Conservation (phyloP, 176 grass and related monocot species). For the Tuctoria greenei region DNA sequence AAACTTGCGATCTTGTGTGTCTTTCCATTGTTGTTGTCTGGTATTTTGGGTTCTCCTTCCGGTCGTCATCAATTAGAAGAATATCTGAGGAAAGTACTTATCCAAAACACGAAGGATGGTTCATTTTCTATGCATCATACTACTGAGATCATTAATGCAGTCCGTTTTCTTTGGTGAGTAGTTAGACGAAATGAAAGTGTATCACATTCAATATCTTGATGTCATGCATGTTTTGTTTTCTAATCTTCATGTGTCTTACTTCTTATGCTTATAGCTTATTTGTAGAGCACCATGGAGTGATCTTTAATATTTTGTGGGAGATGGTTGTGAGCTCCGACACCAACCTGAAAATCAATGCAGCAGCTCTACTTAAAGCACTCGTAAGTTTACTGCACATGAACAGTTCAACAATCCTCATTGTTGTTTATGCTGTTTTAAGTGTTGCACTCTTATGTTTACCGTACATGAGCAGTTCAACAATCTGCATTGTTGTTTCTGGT, state of each 20-base stretch:
- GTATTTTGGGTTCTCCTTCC: constrained; percentile 81
- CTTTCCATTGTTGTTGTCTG: constrained; percentile 85
- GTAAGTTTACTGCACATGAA: constrained; percentile 54
- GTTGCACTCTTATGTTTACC: constrained; percentile 56
- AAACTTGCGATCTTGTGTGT: constrained; percentile 75
- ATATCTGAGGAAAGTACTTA: constrained; percentile 91
- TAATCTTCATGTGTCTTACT: constrained; percentile 41
- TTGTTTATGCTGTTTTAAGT: constrained; percentile 24
- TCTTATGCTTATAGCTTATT: constrained; percentile 68
- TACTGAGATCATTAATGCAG: constrained; percentile 71
- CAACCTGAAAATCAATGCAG: constrained; percentile 78
- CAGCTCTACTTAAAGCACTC: constrained; percentile 81
- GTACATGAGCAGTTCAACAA: constrained; percentile 29
- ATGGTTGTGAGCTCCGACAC: constrained; percentile 88
- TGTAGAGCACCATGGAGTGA: constrained; percentile 71
- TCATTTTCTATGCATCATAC: constrained; percentile 74
- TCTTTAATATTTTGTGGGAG: constrained; percentile 96
- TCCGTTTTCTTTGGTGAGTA: constrained; percentile 91
- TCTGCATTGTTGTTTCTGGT: constrained; percentile 19
- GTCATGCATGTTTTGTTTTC: constrained; percentile 26
- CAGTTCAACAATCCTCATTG: constrained; percentile 10
- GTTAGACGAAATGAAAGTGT: constrained; percentile 24
- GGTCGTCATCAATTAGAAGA: constrained; percentile 56
- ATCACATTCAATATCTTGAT: constrained; percentile 19
- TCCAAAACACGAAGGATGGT: constrained; percentile 66